phyloP scores from a whole-genome alignment of 768 basidiomycete species.

The Leccinum ochraceum region DNA sequence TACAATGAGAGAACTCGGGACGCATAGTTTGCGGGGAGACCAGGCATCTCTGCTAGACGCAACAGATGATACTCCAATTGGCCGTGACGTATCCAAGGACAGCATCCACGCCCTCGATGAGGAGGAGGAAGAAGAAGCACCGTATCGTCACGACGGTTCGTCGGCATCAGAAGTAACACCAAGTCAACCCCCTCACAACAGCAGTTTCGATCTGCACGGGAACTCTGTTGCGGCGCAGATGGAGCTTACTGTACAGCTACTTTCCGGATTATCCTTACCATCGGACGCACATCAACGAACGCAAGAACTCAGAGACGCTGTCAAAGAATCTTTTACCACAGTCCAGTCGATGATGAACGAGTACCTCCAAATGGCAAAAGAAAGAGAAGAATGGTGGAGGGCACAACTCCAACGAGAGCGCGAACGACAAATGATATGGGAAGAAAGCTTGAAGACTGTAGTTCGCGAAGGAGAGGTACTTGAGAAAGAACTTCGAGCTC shows the following conservation, averaged over 20 bases:
- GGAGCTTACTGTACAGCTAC: constrained; percentile 70
- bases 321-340: constrained; percentile 59
- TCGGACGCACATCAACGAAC: constrained; percentile 29
- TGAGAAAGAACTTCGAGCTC: constrained; percentile 72
- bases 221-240: constrained; percentile 74
- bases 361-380: constrained; percentile 66
- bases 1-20: constrained; percentile 25
- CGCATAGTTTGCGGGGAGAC: constrained; percentile 26
- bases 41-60: constrained; percentile 27
- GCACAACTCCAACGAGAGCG: constrained; percentile 64
- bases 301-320: constrained; percentile 45
- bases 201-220: constrained; percentile 63
- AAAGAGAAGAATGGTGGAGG: constrained; percentile 83
- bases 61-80: constrained; percentile 17
- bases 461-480: constrained; percentile 83
- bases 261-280: constrained; percentile 46
- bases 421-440: constrained; percentile 74
- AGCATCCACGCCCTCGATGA: constrained; percentile 29
- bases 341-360: constrained; percentile 64
- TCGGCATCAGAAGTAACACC: constrained; percentile 44
- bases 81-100: constrained; percentile 16
- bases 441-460: constrained; percentile 84
- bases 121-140: constrained; percentile 32
- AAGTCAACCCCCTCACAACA: constrained; percentile 55
- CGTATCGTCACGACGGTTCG: constrained; percentile 45